Percentiles rank a stretch among this genome's conserved stretches.
phyloP scores from a whole-genome alignment of 106 monocot species.

The Amphibolis antarctica region DNA sequence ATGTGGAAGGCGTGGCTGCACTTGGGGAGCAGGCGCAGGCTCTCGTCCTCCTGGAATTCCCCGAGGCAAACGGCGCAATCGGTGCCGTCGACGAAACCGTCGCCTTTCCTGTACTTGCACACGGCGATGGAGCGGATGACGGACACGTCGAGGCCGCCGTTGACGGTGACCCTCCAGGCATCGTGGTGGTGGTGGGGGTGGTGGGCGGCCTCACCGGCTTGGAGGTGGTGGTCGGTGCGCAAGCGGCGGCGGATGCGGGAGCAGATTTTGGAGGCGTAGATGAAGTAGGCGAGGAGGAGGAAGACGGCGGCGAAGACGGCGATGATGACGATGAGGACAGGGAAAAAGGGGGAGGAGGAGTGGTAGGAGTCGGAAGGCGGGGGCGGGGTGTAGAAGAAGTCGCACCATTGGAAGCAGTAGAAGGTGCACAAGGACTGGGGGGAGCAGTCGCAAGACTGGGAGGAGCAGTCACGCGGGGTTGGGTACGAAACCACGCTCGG shows the following conservation, averaged over 20 bases:
- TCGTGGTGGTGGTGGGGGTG: background rate
- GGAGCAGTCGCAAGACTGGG: too few species aligned
- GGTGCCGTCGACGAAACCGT: conserved; percentile 34
- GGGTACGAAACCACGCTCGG: too few species aligned
- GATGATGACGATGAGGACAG: conserved; percentile 84
- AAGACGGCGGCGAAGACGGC: conserved; percentile 62
- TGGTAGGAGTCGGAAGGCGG: conserved; percentile 41
- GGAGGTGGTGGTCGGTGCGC: background rate
- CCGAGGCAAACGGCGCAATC: conserved; percentile 74
- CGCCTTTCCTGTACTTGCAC: conserved; percentile 42
- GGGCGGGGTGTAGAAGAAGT: conserved; percentile 48
- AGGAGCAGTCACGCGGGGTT: too few species aligned
- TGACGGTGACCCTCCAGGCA: background rate
- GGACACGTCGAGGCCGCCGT: conserved; percentile 47
- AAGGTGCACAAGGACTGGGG: conserved; percentile 67
- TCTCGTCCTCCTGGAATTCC: conserved; percentile 65
- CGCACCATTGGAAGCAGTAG: conserved; percentile 77
- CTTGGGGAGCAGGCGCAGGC: conserved; percentile 56
- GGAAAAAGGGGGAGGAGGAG: conserved; percentile 59
- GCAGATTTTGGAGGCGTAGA: conserved; percentile 59
- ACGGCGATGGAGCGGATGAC: conserved; percentile 51
- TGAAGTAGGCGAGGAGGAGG: conserved; percentile 66
- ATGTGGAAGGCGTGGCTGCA: conserved; percentile 74
- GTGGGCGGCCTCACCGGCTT: background rate
- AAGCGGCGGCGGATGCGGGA: conserved; percentile 21